Evolutionary conservation across 176 grass and related monocot species (phyloP), one percentile per base, ranked within the genome.

Genomic region (Metroxylon sagu): DNA sequence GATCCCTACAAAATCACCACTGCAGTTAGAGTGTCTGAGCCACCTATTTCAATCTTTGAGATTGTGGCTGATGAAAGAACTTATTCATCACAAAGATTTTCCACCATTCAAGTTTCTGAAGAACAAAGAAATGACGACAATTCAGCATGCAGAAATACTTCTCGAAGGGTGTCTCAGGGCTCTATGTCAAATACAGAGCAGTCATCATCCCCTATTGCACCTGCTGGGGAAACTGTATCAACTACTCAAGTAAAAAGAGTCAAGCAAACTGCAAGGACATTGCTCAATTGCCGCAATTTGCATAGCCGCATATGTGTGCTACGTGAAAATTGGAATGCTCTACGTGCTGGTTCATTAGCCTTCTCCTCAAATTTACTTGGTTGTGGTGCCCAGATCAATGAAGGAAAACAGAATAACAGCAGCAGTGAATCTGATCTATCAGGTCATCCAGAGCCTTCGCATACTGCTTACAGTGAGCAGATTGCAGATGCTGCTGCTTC

Each of bases 301-400:
- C 61, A 52, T 75, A 78, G 59, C 18, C 77, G 60, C 51, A 71
- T 86, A 71, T 79, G 54, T 48, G 30, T 8, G 19, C 60, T 95
- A 29, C 79, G 79, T 19, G 50, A 80, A 71, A 89, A 81, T 35
- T 89, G 90, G 90, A 35, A 61, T 57, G 60, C 54, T 54, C 30
- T 95, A 25, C 77, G 77, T 62, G 60, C 52, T 65, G 90, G 85
- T 61, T 80, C 79, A 48, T 49, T 86, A 23, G 79, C 29, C 1
- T 89, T 95, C 29, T 56, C 57, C 5, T 61, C 69, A 6, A 65
- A 74, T 57, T 12, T 67, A 64, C 25, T 23, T 66, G 58, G 25
- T 35, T 72, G 50, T 55, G 70, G 18, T 43, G 10, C 18, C 14
- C 31, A 5, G 26, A 50, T 4, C 6, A 18, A 29, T 58, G 58